Base-by-base conservation (phyloP, 192 early-diverging fungal genomes). In the Rhizophagus sp. region DNA sequence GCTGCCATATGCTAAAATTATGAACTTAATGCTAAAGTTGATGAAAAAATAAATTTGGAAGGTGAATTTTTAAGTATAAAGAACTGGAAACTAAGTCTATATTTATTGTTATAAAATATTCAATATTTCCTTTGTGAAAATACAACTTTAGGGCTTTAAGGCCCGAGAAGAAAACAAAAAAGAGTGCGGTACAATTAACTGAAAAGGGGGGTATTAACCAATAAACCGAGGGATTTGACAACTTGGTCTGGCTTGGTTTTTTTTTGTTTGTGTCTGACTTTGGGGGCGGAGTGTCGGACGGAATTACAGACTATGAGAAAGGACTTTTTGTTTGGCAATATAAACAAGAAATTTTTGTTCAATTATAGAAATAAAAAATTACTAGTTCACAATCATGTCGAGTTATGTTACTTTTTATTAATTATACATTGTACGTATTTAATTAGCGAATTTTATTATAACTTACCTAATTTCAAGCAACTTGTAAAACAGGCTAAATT, bases 1-100 rank as follows among this genome's bases (percentile, higher is more conserved):
- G 68, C 36, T 39, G 68, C 68, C 68, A 70, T 67, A 70, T 44
- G 33, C n/a, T 70, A 44, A 33, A 19, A 44, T 17, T 70, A 70
- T 70, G 27, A 65, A 4, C 27, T 63, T 17, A 30, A 30, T 66
- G n/a, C 19, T 27, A 33, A 66, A 57, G 52, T 57, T 66, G 24
- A 27, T 33, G 25, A 66, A 27, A 25, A 13, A 17, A 4, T 30
- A 66, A 65, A 65, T 1, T 25, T 15, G 27, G 27, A 65, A 30
- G 33, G 3, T 4, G 27, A 30, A 30, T 13, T 66, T 10, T 15
- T 33, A 66, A 27, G 12, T 12, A 15, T 30, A 57, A 67, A 30
- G 12, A 33, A 67, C 30, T 67, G 1, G 30, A 25, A 47, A 33
- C 27, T 34, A 66, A 33, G 65, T 17, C 13, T 30, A 30, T 10